Conservation (phyloP, 2,329 filamentous ascomycete genomes). For the Colletotrichum lindemuthianum region DNA sequence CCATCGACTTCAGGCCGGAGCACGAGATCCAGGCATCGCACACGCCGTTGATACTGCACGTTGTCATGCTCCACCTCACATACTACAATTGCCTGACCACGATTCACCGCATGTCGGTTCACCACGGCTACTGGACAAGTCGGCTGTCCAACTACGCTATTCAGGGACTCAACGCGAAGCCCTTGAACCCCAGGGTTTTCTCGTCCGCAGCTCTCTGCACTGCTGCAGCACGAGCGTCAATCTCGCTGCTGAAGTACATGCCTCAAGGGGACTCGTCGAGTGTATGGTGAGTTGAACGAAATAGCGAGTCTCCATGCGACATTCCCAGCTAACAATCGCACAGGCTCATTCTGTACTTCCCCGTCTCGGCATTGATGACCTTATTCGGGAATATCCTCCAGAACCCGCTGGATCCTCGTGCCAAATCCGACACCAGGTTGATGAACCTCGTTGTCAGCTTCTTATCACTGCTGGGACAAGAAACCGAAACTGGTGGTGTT, state of each 20-base stretch:
- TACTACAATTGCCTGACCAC: constrained; percentile 99
- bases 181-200: constrained; percentile 93
- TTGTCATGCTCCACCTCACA: constrained; percentile 93
- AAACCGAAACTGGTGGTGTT: constrained; percentile 89
- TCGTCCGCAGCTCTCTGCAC: constrained; percentile 93
- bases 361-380: constrained; percentile 92
- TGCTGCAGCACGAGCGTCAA: constrained; percentile 89
- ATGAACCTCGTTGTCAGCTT: constrained; percentile 96
- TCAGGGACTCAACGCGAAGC: constrained; percentile 88
- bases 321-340: constrained; percentile 42
- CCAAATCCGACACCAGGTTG: constrained; percentile 86
- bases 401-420: constrained; percentile 89
- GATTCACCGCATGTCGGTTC: constrained; percentile 97
- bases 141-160: constrained; percentile 94
- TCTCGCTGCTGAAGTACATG: constrained; percentile 94
- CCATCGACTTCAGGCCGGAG: constrained; percentile 95
- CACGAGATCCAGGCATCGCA: constrained; percentile 94
- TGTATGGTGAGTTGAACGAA: constrained; percentile 78
- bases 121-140: constrained; percentile 98
- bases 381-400: constrained; percentile 96
- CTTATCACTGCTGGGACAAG: constrained; percentile 85
- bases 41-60: constrained; percentile 91
- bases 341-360: constrained; percentile 94
- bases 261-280: constrained; percentile 94
- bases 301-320: background rate